Base-by-base conservation (phyloP, 805 yeast genomes). In the Cyberlindnera xishuangbannaensis region DNA sequence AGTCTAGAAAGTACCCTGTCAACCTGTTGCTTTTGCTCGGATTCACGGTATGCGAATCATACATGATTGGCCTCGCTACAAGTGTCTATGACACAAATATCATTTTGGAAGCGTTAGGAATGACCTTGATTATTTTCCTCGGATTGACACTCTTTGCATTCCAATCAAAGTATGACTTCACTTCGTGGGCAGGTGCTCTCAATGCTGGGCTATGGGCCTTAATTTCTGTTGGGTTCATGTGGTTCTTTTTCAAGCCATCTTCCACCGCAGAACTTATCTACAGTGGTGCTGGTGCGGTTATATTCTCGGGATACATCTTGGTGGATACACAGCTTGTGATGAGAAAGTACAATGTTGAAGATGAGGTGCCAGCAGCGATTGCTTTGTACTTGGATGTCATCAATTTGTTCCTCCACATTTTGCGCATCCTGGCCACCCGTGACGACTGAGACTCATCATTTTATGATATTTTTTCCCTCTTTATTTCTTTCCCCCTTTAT, bases 291-390 rank as follows among this genome's bases (percentile, higher is more conserved):
- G 95, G 92, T 16, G 92, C 94, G 5, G 49, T 80, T 26, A 59
- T 86, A 3, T 86, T 86, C 58, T 65, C 79, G 11, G 73, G 76
- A 5, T 85, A 80, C 52, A 69, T 87, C 38, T 59, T 86, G 31
- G 73, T 84, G 28, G 96, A 86, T 56, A 86, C 95, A 15, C 95
- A 86, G 58, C 55, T 75, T 46, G 73, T 86, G 36, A 70, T 86
- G 76, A 76, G 80, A 51, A 76, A 74, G 36, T 76, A 67, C 46
- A 80, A 78, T 49, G 78, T 86, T 27, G 95, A 86, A 46, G 95
- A 87, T 46, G 95, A 84, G 50, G 71, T 86, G n/a, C 70, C 76
- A 25, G 90, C 94, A 32, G 76, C 90, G 12, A 76, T 87, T 52
- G 62, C 74, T 45, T 67, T 87, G 41, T 86, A 87, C 56, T 68